Conservation (phyloP, 495 filamentous ascomycete genomes). For the Neurospora sp. region DNA sequence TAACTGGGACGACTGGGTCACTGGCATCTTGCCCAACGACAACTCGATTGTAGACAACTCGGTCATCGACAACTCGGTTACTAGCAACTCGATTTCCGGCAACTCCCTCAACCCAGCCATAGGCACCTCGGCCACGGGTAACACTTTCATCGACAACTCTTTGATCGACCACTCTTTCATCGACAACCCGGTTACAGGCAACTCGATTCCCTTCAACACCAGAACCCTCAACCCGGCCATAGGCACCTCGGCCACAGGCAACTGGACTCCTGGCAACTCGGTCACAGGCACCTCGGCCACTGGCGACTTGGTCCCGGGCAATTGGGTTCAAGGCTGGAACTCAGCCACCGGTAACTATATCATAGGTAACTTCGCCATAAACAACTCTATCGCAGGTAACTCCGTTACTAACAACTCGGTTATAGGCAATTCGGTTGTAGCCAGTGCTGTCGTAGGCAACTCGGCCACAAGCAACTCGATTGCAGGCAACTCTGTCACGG, state of each 20-base stretch:
- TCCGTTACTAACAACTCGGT: neutral
- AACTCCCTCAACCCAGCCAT: neutral
- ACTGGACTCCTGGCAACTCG: neutral
- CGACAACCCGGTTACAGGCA: no score
- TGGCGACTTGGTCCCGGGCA: no score
- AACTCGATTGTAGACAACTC: neutral
- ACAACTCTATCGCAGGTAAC: no score
- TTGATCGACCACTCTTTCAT: no score
- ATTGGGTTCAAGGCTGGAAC: no score
- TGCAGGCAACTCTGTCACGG: neutral
- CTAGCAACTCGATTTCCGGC: neutral
- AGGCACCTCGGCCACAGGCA: neutral
- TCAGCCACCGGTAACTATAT: no score
- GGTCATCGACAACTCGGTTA: no score
- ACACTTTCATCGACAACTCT: no score
- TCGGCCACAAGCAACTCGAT: neutral
- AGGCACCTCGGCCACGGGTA: neutral
- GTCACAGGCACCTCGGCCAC: no score
- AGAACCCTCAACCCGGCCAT: neutral
- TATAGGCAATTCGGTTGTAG: neutral
- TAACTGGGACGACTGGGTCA: neutral
- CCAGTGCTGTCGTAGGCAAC: neutral
- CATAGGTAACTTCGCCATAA: no score
- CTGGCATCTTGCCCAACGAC: neutral
- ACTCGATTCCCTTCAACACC: neutral